Evolutionary conservation across 768 basidiomycete genomes (phyloP).

Genomic region (Pleurotus djamor): DNA sequence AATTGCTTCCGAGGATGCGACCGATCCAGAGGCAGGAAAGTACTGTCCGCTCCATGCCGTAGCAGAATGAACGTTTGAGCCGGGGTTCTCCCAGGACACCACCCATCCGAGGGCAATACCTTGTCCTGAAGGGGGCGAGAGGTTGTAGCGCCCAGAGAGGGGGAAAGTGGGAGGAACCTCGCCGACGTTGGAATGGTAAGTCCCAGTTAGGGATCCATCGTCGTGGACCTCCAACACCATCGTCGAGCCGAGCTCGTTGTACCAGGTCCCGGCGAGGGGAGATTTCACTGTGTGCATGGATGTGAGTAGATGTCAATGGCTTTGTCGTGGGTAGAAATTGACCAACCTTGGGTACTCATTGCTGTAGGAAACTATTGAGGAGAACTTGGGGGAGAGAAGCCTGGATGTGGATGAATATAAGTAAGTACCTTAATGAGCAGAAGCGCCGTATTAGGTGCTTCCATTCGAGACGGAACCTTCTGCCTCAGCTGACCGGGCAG

Average conservation of each 20-base stretch:
- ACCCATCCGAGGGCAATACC: background rate
- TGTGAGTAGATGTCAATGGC: no score
- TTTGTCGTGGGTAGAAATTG: no score
- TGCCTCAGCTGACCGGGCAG: no score
- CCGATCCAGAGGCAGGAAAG: background rate
- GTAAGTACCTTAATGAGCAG: no score
- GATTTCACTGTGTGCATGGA: background rate
- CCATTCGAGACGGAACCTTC: no score
- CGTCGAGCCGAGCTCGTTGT: background rate
- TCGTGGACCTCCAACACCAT: background rate
- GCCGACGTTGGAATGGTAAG: background rate
- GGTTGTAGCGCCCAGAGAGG: background rate
- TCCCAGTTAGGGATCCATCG: background rate
- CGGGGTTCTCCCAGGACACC: background rate
- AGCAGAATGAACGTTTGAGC: background rate
- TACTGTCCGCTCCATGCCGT: background rate
- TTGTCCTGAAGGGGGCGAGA: background rate
- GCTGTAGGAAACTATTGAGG: no score
- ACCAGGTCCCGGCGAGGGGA: background rate
- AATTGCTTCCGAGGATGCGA: background rate
- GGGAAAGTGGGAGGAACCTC: background rate
- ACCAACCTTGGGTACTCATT: no score
- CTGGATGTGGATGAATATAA: no score
- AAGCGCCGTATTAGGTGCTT: no score
- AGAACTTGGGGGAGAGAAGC: no score